Conservation (phyloP, 169 alveolate species). For the Plasmodium cynomolgi region DNA sequence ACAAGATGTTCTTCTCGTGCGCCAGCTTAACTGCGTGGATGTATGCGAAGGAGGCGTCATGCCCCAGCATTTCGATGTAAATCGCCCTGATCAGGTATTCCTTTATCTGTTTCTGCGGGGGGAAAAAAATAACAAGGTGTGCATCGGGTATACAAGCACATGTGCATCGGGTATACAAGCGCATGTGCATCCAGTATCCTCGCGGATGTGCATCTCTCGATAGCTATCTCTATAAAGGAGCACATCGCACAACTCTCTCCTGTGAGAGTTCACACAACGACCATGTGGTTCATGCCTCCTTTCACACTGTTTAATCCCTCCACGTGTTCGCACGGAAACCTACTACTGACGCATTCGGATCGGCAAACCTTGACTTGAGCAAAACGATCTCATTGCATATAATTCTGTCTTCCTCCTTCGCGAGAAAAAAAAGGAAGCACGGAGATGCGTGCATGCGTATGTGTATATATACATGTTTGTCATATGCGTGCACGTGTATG, state of each 20-base stretch:
- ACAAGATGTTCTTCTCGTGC: constrained; percentile 89
- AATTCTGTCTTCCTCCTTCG: constrained; percentile 90
- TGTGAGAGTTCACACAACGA: background rate
- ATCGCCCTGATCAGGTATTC: constrained; percentile 93
- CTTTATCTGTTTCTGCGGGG: constrained; percentile 79
- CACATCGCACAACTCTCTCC: background rate
- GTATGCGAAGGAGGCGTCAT: constrained; percentile 95
- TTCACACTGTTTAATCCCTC: background rate
- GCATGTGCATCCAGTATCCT: background rate
- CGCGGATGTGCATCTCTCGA: background rate
- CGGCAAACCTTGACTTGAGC: constrained; percentile 85
- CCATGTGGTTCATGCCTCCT: background rate
- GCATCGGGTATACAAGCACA: background rate
- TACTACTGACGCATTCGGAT: constrained; percentile 86
- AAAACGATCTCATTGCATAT: constrained; percentile 86
- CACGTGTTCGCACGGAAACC: constrained; percentile 74
- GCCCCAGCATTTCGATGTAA: constrained; percentile 97
- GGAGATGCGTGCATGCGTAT: background rate
- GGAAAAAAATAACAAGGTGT: background rate
- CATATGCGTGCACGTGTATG: background rate
- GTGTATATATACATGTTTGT: background rate
- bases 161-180: background rate
- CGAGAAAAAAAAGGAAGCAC: background rate
- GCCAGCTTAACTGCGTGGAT: constrained; percentile 95
- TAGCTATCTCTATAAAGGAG: background rate